A percentile compares a stretch with the other conserved stretches of the same genome.
phyloP scores from a whole-genome alignment of 148 eudicot species.

The Diospyros lotus region DNA sequence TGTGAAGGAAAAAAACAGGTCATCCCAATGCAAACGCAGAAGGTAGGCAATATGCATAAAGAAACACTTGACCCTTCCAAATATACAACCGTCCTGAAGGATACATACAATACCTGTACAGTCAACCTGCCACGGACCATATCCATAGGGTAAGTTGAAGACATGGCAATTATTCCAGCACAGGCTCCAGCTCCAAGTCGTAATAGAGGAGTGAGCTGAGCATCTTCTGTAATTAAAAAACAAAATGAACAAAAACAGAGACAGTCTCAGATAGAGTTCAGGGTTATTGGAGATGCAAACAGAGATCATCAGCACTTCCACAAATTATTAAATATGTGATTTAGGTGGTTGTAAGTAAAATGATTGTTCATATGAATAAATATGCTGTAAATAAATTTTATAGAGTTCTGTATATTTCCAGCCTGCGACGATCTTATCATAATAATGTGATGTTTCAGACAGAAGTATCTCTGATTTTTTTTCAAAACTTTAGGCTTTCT shows the following conservation, averaged over 20 bases:
- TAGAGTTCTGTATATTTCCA: not conserved
- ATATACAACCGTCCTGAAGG: not conserved
- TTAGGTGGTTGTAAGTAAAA: not conserved
- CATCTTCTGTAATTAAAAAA: slow-evolving; percentile 48
- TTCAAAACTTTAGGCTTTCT: no score
- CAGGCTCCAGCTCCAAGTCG: slow-evolving; percentile 94
- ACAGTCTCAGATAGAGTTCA: not conserved
- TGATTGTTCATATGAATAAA: not conserved
- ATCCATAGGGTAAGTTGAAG: slow-evolving; percentile 93
- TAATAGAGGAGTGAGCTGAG: slow-evolving; percentile 75
- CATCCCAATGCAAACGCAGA: slow-evolving; percentile 4
- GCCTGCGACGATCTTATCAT: not conserved
- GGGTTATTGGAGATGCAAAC: not conserved
- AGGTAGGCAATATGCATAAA: slow-evolving; percentile 1
- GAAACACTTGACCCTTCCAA: not conserved
- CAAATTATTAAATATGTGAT: not conserved
- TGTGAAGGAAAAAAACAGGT: slow-evolving; percentile 26
- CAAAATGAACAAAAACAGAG: not conserved
- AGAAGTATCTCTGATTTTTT: not conserved
- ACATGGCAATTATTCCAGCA: slow-evolving; percentile 97
- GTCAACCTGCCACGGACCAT: slow-evolving; percentile 87
- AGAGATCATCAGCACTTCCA: not conserved
- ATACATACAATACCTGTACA: slow-evolving; percentile 58
- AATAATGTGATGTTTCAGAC: not conserved
- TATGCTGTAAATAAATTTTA: not conserved